These are phyloP conservation scores for Heliamphora pulchella DNA, from an alignment of 179 eudicot species.

Conservation along the genomic window DNA sequence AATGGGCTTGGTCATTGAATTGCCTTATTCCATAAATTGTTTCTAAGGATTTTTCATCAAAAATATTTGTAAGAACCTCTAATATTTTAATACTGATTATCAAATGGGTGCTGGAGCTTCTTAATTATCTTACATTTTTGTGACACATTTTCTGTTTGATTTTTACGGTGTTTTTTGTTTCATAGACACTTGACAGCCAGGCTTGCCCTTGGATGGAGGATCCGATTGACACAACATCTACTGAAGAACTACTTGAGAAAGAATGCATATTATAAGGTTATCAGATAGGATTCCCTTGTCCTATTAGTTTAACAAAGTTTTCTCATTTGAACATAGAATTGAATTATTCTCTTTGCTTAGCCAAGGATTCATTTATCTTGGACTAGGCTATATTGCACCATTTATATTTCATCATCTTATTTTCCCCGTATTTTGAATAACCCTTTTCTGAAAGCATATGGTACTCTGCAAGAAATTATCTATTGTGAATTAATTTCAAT, in stretches of 20 bases:
- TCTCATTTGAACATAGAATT: slow-evolving; percentile 4
- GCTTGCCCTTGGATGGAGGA: slow-evolving; percentile 93
- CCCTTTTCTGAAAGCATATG: background rate
- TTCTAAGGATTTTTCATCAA: background rate
- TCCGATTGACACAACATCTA: slow-evolving; percentile 84
- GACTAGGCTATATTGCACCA: background rate
- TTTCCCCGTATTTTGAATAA: background rate
- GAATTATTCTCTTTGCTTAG: slow-evolving; percentile 5
- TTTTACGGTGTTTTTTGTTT: slow-evolving; percentile 14
- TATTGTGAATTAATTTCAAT: background rate
- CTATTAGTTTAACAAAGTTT: background rate
- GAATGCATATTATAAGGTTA: slow-evolving; percentile 94
- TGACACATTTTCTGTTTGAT: background rate
- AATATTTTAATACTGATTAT: background rate
- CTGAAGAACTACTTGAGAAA: slow-evolving; percentile 70
- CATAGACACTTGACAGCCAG: slow-evolving; percentile 78
- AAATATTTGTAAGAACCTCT: background rate
- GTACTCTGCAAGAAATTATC: background rate
- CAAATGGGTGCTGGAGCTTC: background rate
- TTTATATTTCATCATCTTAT: background rate
- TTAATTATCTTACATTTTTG: background rate
- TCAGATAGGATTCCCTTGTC: background rate
- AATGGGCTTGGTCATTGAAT: background rate
- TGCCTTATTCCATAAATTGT: background rate
- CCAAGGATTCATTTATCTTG: background rate